A percentile compares a stretch with the other conserved stretches of the same genome.
phyloP scores from a whole-genome alignment of 208 protist genomes.

The Acanthamoeba healyi region DNA sequence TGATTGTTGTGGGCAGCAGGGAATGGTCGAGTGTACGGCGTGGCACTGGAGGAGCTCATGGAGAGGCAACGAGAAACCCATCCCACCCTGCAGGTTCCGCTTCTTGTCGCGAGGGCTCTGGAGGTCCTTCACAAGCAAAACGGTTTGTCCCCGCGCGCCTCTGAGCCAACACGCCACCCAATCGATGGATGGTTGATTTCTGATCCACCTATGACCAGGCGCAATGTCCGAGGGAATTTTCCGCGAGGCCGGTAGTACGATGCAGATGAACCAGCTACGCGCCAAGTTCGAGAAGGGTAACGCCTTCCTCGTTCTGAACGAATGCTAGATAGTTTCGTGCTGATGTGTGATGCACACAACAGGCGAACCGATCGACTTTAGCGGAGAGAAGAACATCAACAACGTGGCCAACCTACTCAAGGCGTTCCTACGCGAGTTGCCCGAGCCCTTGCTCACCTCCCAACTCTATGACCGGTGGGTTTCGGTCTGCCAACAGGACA shows the following conservation, averaged over 20 bases:
- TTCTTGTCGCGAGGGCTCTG: neutral
- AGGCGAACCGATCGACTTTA: slow-evolving; percentile 44
- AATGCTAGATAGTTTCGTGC: neutral
- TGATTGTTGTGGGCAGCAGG: neutral
- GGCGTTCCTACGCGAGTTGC: slow-evolving; percentile 28
- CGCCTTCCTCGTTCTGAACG: too few species aligned
- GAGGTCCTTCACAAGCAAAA: slow-evolving; percentile 9
- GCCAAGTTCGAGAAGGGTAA: slow-evolving; percentile 7
- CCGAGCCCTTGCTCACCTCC: neutral
- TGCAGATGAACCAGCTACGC: slow-evolving; percentile 35
- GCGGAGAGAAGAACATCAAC: slow-evolving; percentile 29
- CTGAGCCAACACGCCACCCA: too few species aligned
- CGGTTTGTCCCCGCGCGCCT: neutral
- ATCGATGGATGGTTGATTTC: too few species aligned
- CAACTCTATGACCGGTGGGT: neutral
- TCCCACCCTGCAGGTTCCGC: neutral
- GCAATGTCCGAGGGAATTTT: slow-evolving; percentile 27
- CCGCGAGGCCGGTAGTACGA: slow-evolving; percentile 34
- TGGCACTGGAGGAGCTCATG: neutral
- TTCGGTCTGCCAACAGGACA: neutral
- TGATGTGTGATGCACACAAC: neutral
- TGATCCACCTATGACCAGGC: too few species aligned
- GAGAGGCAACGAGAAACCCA: slow-evolving; percentile 3
- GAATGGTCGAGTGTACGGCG: slow-evolving; percentile 2
- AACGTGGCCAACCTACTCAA: slow-evolving; percentile 27